Evolutionary conservation across 768 basidiomycete species (phyloP).

Genomic region (Leccinum uliginosum): DNA sequence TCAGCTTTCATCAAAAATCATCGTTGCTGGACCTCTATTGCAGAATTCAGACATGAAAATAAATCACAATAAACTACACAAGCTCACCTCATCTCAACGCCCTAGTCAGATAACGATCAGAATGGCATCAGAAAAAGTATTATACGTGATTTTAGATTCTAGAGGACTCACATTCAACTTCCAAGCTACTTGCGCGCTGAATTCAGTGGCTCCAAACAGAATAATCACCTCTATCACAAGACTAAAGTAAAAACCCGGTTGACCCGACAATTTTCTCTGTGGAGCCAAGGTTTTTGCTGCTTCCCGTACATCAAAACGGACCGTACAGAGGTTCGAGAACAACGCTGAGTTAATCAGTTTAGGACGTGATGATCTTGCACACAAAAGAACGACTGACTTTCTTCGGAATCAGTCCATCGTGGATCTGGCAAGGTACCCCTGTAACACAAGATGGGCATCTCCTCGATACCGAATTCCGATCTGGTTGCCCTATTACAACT

Average conservation of each 20-base stretch:
- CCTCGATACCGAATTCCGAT: conserved; percentile 1
- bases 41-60: background rate
- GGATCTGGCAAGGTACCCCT: conserved; percentile 9
- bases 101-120: background rate
- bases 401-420: conserved; percentile 7
- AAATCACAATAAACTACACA: no score
- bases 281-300: conserved; percentile 1
- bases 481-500: background rate
- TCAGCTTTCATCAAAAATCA: conserved; percentile 8
- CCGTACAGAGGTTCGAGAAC: conserved; percentile 11
- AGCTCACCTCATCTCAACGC: conserved; percentile 9
- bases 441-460: conserved; percentile 7
- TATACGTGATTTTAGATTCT: background rate
- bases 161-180: conserved; percentile 6
- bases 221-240: conserved; percentile 9
- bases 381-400: background rate
- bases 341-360: background rate
- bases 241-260: conserved; percentile 2
- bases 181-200: conserved; percentile 11
- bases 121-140: background rate
- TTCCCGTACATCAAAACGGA: conserved; percentile 7
- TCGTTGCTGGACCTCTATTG: background rate
- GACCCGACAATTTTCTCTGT: background rate
- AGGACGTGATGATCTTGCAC: background rate
- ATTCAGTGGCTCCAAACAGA: conserved; percentile 26